Percentiles rank a stretch among this genome's conserved stretches.
Evolutionary conservation across 768 basidiomycete species (phyloP).

Genomic region (Amanita pallidorosea): DNA sequence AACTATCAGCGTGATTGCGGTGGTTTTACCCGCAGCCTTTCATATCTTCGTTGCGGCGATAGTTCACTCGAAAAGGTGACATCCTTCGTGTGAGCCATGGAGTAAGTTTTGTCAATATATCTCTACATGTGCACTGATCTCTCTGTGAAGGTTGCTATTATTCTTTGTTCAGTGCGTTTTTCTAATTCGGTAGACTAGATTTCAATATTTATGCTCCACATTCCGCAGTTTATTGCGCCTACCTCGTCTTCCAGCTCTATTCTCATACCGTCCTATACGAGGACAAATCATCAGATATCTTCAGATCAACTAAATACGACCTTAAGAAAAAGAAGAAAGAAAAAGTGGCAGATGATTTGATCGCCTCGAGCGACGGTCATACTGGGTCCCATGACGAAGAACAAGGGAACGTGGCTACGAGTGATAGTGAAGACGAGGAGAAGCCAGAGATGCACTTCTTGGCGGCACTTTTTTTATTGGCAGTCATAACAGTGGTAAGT

Average conservation of each 20-base stretch:
- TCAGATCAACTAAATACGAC: conserved; percentile 24
- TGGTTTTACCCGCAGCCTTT: conserved; percentile 74
- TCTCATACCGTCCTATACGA: conserved; percentile 66
- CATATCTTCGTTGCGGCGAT: conserved; percentile 37
- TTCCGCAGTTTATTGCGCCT: conserved; percentile 56
- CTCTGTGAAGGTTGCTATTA: conserved; percentile 49
- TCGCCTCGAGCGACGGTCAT: conserved; percentile 1
- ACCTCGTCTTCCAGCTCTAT: conserved; percentile 70
- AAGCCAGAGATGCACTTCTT: conserved; percentile 43
- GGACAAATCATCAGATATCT: conserved; percentile 27
- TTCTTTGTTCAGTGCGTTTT: conserved; percentile 62
- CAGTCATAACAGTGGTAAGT: conserved; percentile 53
- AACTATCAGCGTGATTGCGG: conserved; percentile 69
- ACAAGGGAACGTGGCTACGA: conserved; percentile 3
- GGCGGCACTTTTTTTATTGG: conserved; percentile 44
- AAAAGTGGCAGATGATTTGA: conserved; percentile 1
- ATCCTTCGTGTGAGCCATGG: conserved; percentile 67
- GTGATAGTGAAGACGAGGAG: conserved; percentile 30
- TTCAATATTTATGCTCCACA: conserved; percentile 16
- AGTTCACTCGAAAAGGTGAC: conserved; percentile 22
- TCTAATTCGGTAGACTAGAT: background rate
- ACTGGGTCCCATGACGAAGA: background rate
- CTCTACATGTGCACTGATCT: background rate
- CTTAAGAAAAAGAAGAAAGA: conserved; percentile 13
- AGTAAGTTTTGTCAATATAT: conserved; percentile 26